Evolutionary conservation across 768 basidiomycete genomes (phyloP).

Genomic region (Albatrellus ellisii): DNA sequence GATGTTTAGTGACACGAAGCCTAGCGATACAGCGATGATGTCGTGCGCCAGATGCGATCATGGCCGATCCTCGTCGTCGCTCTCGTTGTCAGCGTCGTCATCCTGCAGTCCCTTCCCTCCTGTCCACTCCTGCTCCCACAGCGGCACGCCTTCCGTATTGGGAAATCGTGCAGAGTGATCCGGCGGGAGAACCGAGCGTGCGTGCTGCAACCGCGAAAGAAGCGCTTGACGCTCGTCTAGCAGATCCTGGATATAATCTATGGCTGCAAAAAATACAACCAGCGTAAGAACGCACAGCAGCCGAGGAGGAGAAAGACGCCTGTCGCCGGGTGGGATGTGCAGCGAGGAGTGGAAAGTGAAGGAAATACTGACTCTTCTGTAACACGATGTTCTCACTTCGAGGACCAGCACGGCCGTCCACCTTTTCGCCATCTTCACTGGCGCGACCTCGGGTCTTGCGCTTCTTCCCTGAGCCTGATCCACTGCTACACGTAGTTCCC

Average conservation of each 20-base stretch:
- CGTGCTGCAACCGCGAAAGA: slow-evolving; percentile 42
- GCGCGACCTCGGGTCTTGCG: slow-evolving; percentile 15
- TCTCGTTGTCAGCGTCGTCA: slow-evolving; percentile 10
- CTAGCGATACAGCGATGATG: not conserved
- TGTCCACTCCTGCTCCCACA: slow-evolving; percentile 81
- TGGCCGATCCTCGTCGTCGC: slow-evolving; percentile 10
- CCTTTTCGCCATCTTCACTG: slow-evolving; percentile 42
- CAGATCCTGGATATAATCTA: slow-evolving; percentile 69
- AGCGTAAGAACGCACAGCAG: too few relatives aligned
- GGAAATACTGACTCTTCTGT: slow-evolving; percentile 57
- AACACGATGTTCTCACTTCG: slow-evolving; percentile 85
- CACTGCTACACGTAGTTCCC: slow-evolving; percentile 18
- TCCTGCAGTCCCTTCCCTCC: slow-evolving; percentile 39
- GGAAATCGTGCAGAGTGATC: slow-evolving; percentile 44
- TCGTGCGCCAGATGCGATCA: too few relatives aligned
- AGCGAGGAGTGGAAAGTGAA: slow-evolving; percentile 4
- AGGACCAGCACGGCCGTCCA: slow-evolving; percentile 80
- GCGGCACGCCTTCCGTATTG: slow-evolving; percentile 22
- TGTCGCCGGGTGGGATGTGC: slow-evolving; percentile 4
- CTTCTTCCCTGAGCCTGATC: slow-evolving; percentile 23
- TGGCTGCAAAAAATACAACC: too few relatives aligned
- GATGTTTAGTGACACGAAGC: too few relatives aligned
- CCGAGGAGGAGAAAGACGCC: not conserved
- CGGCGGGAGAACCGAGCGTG: slow-evolving; percentile 41
- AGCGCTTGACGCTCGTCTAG: slow-evolving; percentile 46